Base-by-base conservation (phyloP, 805 yeast species). In the Lipomyces chichibuensis region DNA sequence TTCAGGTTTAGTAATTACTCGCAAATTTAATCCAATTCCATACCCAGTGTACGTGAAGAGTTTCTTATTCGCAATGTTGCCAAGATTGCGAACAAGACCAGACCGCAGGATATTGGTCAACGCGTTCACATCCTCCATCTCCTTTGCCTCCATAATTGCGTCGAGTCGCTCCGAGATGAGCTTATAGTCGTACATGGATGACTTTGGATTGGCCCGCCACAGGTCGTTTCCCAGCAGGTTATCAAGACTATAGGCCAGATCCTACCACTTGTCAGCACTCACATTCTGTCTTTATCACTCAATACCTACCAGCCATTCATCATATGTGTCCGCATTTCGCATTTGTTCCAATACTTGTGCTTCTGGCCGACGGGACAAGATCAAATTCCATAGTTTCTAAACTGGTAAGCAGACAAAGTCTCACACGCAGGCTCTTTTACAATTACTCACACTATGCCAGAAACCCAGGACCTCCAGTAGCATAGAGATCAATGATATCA, bases 51-150 rank as follows among this genome's bases (percentile, higher is more conserved):
- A 89, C 0, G 97, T 89, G 80, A 90, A 94, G 57, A 95, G 80
- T 63, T 88, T 84, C 70, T 88, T 87, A 71, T 89, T 90, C 0
- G 96, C 85, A 3, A 95, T 91, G 0, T 97, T 96, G 6, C 97
- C 98, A 80, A 94, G 90, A 75, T 95, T 95, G 53, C 99, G 80
- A 46, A 95, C 80, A 74, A 92, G 84, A 0, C 70, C 97, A 0
- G 96, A 89, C 53, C 97, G 80, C 57, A 94, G 83, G 51, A 89
- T 79, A 25, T 89, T 87, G 79, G 89, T 83, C 23, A 92, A 80
- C 43, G 81, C 78, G 25, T 81, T 82, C 1, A 87, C 80, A 75
- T 92, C 91, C 14, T 83, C 83, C 7, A 81, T 80, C 33, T 82
- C 79, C 59, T 95, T 77, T 0, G 96, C 92, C 25, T 83, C 83